A percentile compares a stretch with the other conserved stretches of the same genome.
phyloP scores from a whole-genome alignment of 106 monocot genomes.

The Dioscorea zingiberensis region DNA sequence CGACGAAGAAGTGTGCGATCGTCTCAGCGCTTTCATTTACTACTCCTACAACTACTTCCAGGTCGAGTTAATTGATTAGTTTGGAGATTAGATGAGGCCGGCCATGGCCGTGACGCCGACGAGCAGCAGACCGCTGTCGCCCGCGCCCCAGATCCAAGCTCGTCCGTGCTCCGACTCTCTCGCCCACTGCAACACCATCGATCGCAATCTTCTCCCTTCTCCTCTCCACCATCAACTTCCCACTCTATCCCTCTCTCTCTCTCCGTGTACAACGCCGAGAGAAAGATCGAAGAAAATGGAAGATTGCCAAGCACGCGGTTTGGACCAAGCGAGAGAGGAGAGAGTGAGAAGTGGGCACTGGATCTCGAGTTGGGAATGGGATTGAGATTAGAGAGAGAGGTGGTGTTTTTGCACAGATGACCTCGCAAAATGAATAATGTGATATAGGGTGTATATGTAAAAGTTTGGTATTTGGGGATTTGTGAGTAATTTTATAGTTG shows the following conservation, averaged over 20 bases:
- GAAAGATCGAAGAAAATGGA: too few species aligned
- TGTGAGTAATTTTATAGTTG: too few species aligned
- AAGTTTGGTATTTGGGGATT: too few species aligned
- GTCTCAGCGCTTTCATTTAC: slow-evolving; percentile 33
- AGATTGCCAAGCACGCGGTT: too few species aligned
- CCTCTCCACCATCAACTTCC: neutral
- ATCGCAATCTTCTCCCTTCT: slow-evolving; percentile 1
- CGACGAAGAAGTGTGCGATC: slow-evolving; percentile 24
- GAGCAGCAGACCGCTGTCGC: slow-evolving; percentile 1
- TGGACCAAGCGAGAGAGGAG: too few species aligned
- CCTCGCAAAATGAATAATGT: too few species aligned
- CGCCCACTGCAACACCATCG: slow-evolving; percentile 23
- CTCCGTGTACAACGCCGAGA: neutral
- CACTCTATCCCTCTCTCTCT: neutral
- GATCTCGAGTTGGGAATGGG: too few species aligned
- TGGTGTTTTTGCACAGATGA: too few species aligned
- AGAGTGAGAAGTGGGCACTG: too few species aligned
- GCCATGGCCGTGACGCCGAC: slow-evolving; percentile 42
- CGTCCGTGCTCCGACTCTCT: slow-evolving; percentile 6
- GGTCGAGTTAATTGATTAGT: slow-evolving; percentile 1
- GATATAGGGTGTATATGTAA: too few species aligned
- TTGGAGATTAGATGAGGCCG: slow-evolving; percentile 22
- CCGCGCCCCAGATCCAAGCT: neutral
- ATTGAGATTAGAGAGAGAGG: too few species aligned
- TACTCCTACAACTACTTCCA: too few species aligned